Conservation (phyloP, 768 basidiomycete genomes). For the Termitomyces sp. region DNA sequence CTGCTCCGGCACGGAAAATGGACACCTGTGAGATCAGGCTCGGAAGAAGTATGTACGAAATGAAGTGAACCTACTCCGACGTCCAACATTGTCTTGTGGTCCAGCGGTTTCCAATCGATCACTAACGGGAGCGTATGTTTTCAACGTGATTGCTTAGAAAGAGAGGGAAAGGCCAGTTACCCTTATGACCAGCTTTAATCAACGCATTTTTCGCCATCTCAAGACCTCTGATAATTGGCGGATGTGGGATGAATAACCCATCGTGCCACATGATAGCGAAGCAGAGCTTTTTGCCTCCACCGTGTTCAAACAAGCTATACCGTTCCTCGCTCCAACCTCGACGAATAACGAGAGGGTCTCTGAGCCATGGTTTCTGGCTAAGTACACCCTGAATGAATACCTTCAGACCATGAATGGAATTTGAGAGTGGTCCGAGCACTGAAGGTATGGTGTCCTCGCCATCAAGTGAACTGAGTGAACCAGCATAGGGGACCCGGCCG, state of each 20-base stretch:
- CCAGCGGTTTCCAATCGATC: constrained; percentile 61
- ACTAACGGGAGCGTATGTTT: constrained; percentile 34
- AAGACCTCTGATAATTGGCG: constrained; percentile 64
- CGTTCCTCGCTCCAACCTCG: constrained; percentile 60
- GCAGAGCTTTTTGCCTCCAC: constrained; percentile 44
- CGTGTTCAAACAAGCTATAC: constrained; percentile 59
- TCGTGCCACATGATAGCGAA: constrained; percentile 69
- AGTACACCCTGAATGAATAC: constrained; percentile 63
- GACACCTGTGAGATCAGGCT: constrained; percentile 20
- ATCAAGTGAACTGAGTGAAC: constrained; percentile 58
- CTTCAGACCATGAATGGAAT: constrained; percentile 57
- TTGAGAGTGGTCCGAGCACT: constrained; percentile 71
- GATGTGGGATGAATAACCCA: constrained; percentile 54
- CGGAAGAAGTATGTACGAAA: neutral
- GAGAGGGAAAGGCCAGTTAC: constrained; percentile 29
- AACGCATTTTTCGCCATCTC: constrained; percentile 54
- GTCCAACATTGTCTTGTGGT: constrained; percentile 44
- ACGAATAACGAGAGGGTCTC: constrained; percentile 54
- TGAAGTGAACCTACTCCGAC: constrained; percentile 31
- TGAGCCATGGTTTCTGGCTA: constrained; percentile 58
- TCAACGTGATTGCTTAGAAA: neutral
- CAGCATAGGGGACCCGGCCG: constrained; percentile 65
- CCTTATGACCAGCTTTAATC: constrained; percentile 58
- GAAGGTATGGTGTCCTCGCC: constrained; percentile 72
- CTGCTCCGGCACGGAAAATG: constrained; percentile 46